A percentile compares a stretch with the other conserved stretches of the same genome.
phyloP scores from a whole-genome alignment of 2,329 filamentous ascomycete species.

The Curvularia spicifera region DNA sequence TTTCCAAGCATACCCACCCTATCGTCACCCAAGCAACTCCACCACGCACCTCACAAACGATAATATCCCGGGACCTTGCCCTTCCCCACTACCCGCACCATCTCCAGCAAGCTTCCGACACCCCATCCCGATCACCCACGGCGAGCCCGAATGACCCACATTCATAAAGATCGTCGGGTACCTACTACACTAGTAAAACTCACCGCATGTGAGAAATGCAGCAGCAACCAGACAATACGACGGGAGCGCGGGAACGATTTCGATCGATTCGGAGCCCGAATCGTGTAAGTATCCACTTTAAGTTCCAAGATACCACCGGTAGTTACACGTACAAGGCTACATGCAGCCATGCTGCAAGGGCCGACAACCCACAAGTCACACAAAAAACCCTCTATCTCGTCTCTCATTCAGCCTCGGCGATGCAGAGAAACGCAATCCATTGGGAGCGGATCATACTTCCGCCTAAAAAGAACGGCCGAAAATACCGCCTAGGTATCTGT shows the following conservation, averaged over 20 bases:
- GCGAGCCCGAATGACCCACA: not conserved
- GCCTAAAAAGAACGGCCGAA: not conserved
- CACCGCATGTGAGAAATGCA: too few species aligned
- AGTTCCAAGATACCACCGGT: not conserved
- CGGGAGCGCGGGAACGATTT: not conserved
- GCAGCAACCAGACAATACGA: too few species aligned
- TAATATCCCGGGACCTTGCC: not conserved
- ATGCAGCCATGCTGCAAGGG: not conserved
- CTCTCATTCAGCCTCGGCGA: too few species aligned
- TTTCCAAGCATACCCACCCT: not conserved
- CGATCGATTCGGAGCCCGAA: not conserved
- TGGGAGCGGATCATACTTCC: not conserved
- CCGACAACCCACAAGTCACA: too few species aligned
- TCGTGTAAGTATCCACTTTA: not conserved
- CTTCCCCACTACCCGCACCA: not conserved
- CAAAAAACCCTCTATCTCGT: too few species aligned
- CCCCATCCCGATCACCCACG: not conserved
- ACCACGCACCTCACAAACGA: not conserved
- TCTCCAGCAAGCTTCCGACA: not conserved
- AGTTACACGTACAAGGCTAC: not conserved
- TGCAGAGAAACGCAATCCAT: not conserved
- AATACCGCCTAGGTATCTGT: not conserved
- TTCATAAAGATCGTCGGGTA: not conserved
- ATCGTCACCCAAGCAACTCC: not conserved
- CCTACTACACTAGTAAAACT: too few species aligned